These are phyloP conservation scores for Pouteria glomerata DNA, from an alignment of 148 eudicot species.

Conservation along the genomic window DNA sequence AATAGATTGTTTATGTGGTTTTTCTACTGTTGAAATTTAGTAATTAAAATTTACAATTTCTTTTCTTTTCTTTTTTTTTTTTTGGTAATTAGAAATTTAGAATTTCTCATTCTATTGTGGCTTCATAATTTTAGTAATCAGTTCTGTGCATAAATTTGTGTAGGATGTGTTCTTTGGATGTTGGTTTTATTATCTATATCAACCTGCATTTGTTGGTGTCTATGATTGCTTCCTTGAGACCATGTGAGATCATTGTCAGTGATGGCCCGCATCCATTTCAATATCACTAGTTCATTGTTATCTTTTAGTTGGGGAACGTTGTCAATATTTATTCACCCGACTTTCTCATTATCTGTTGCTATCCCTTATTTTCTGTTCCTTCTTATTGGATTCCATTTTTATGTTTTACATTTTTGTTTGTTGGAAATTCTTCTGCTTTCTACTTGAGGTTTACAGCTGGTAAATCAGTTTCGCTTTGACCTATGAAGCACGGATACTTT, in stretches of 20 bases:
- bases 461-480: not conserved
- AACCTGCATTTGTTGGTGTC: not conserved
- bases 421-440: not conserved
- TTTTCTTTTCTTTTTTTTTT: too few species aligned
- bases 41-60: too few species aligned
- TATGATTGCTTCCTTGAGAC: not conserved
- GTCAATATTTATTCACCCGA: not conserved
- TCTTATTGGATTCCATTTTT: not conserved
- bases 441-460: not conserved
- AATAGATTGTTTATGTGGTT: not conserved
- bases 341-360: not conserved
- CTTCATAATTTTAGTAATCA: not conserved
- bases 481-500: too few species aligned
- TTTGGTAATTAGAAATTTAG: too few species aligned
- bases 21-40: not conserved
- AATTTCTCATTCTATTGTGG: not conserved
- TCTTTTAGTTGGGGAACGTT: not conserved
- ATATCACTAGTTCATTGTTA: not conserved
- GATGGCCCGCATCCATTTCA: not conserved
- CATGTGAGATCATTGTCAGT: not conserved
- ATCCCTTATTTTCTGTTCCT: not conserved
- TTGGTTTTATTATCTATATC: not conserved
- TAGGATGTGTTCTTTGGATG: not conserved
- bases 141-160: not conserved
- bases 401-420: not conserved